A percentile compares a stretch with the other conserved stretches of the same genome.
Conservation (phyloP, 768 basidiomycete genomes). For the Termitomyces sp. region DNA sequence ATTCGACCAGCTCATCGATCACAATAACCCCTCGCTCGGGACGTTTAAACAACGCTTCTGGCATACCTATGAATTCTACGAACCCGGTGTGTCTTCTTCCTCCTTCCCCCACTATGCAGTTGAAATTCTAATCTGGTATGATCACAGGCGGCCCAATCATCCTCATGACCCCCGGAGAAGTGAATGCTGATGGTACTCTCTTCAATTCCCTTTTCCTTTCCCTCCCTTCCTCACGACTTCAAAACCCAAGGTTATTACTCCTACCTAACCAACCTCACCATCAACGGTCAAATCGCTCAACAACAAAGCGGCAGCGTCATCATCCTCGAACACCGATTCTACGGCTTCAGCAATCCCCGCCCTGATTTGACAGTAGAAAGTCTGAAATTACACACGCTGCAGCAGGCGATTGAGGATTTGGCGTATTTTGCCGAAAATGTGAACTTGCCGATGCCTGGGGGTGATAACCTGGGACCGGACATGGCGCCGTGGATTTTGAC, state of each 20-base stretch:
- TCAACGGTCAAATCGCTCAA: constrained; percentile 62
- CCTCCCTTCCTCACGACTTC: background rate
- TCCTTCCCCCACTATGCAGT: background rate
- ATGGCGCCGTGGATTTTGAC: constrained; percentile 46
- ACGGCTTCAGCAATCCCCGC: constrained; percentile 67
- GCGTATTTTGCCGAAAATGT: constrained; percentile 67
- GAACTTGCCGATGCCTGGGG: constrained; percentile 62
- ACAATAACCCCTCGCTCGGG: constrained; percentile 51
- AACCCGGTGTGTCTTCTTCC: constrained; percentile 33
- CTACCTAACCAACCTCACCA: constrained; percentile 63
- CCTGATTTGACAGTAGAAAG: constrained; percentile 55
- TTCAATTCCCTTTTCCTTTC: background rate
- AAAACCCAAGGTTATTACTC: constrained; percentile 31
- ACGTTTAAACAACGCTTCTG: constrained; percentile 76
- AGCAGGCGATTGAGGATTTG: constrained; percentile 72
- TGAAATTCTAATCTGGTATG: background rate
- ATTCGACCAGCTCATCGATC: constrained; percentile 58
- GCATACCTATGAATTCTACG: constrained; percentile 65
- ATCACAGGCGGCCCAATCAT: constrained; percentile 53
- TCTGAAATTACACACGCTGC: constrained; percentile 57
- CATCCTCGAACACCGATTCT: constrained; percentile 71
- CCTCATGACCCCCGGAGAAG: constrained; percentile 64
- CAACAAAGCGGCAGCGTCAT: constrained; percentile 60
- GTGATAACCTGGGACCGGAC: constrained; percentile 52
- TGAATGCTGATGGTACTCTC: constrained; percentile 44